Evolutionary conservation across 306 rosid species (phyloP).

Genomic region (Fragaria iinumae): DNA sequence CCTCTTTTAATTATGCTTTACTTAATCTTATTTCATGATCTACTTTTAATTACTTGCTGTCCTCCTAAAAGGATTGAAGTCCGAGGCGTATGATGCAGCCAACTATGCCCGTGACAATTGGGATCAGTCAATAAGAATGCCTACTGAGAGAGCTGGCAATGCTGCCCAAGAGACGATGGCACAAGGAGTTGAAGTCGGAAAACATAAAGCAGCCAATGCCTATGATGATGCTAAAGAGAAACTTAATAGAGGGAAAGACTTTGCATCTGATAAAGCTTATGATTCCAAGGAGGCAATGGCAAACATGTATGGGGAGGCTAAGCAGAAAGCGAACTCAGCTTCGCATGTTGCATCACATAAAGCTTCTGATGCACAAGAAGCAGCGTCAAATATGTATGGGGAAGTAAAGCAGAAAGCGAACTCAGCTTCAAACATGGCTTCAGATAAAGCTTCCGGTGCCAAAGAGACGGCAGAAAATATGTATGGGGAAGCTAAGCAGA

Average conservation of each 20-base stretch:
- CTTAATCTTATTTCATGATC: background rate
- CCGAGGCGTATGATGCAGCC: constrained; percentile 19
- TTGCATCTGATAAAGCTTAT: background rate
- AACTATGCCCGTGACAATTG: constrained; percentile 21
- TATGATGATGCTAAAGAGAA: constrained; percentile 6
- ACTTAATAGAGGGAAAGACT: constrained; percentile 3
- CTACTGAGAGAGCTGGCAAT: constrained; percentile 10
- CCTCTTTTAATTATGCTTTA: background rate
- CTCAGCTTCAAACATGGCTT: constrained; percentile 4
- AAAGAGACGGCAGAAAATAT: constrained; percentile 12
- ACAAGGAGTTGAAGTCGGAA: constrained; percentile 10
- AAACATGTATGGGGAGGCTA: constrained; percentile 20
- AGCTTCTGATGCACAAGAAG: constrained; percentile 13
- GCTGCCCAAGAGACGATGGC: constrained; percentile 18
- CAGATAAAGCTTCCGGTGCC: constrained; percentile 14
- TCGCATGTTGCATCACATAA: background rate
- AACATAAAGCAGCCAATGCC: constrained; percentile 19
- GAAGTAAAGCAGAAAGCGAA: constrained; percentile 8
- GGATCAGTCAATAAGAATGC: constrained; percentile 24
- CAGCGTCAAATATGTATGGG: constrained; percentile 13
- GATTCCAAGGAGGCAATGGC: constrained; percentile 11
- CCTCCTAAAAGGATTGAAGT: background rate
- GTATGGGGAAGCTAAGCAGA: constrained; percentile 2
- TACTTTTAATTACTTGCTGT: background rate
- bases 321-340: constrained; percentile 11